A percentile compares a stretch with the other conserved stretches of the same genome.
Conservation (phyloP, 2,329 filamentous ascomycete genomes). For the Monosporascus sp. region DNA sequence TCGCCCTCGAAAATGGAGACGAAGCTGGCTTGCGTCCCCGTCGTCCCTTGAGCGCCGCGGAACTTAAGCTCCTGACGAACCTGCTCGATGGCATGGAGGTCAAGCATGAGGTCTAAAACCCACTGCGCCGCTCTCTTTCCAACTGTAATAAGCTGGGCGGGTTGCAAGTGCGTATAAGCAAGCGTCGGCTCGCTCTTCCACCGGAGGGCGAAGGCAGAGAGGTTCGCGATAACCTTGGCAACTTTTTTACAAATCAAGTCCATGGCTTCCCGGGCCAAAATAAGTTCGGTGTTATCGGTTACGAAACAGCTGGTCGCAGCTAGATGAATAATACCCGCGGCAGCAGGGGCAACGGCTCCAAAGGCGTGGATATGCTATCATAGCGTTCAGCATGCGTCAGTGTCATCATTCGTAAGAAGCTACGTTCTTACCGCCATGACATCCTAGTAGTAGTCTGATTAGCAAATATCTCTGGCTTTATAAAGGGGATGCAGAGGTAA, state of each 20-base stretch:
- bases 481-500: background rate
- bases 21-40: slow-evolving; percentile 72
- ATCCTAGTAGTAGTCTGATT: slow-evolving; percentile 24
- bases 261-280: slow-evolving; percentile 67
- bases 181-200: slow-evolving; percentile 68
- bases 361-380: slow-evolving; percentile 65
- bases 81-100: slow-evolving; percentile 64
- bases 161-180: slow-evolving; percentile 69
- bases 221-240: slow-evolving; percentile 68
- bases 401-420: background rate
- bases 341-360: slow-evolving; percentile 44
- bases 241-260: slow-evolving; percentile 69
- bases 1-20: slow-evolving; percentile 46
- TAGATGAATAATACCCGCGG: slow-evolving; percentile 75
- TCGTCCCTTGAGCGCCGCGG: slow-evolving; percentile 52
- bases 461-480: slow-evolving; percentile 2
- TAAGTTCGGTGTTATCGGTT: slow-evolving; percentile 73
- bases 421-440: slow-evolving; percentile 51
- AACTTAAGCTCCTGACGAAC: slow-evolving; percentile 64
- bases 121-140: slow-evolving; percentile 64
- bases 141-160: slow-evolving; percentile 47
- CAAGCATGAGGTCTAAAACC: slow-evolving; percentile 68
- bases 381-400: background rate
- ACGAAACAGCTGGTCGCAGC: slow-evolving; percentile 58
- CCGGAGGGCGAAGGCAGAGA: slow-evolving; percentile 64